Conservation (phyloP, 2,329 filamentous ascomycete genomes). For the Colletotrichum liaoningense region DNA sequence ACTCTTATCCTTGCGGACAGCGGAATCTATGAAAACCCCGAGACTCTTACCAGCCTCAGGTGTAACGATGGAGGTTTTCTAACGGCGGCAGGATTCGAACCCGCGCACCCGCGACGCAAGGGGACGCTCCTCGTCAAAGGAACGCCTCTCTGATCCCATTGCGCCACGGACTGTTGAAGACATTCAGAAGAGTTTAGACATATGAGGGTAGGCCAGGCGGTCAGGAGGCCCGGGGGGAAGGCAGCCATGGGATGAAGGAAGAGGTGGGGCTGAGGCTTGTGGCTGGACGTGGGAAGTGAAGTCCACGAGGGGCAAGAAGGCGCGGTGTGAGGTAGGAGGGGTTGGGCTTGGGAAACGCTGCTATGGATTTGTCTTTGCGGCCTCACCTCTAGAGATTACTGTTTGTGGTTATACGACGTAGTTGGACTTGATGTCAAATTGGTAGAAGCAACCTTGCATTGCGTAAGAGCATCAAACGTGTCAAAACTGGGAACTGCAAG, state of each 20-base stretch:
- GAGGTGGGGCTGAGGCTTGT: not conserved
- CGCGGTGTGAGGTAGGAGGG: not conserved
- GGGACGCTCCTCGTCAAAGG: conserved; percentile 7
- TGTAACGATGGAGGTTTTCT: conserved; percentile 22
- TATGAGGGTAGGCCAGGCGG: not conserved
- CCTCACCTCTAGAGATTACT: not conserved
- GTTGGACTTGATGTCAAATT: no score
- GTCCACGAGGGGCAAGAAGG: not conserved
- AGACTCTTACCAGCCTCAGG: conserved; percentile 26
- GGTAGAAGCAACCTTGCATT: not conserved
- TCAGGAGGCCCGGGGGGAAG: no score
- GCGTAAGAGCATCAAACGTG: no score
- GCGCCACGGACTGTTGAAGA: conserved; percentile 6
- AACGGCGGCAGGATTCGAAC: conserved; percentile 16
- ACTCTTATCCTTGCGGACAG: not conserved
- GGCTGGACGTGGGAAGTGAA: not conserved
- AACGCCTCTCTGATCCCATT: conserved; percentile 10
- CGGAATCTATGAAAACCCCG: conserved; percentile 8
- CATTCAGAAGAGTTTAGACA: not conserved
- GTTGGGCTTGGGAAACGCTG: no score
- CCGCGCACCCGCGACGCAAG: conserved; percentile 11
- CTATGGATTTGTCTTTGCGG: not conserved
- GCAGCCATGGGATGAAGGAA: not conserved
- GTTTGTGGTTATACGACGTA: not conserved
- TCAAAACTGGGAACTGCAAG: no score